Evolutionary conservation across 2,329 filamentous ascomycete species (phyloP).

Genomic region (Cadophora luteo-olivacea): DNA sequence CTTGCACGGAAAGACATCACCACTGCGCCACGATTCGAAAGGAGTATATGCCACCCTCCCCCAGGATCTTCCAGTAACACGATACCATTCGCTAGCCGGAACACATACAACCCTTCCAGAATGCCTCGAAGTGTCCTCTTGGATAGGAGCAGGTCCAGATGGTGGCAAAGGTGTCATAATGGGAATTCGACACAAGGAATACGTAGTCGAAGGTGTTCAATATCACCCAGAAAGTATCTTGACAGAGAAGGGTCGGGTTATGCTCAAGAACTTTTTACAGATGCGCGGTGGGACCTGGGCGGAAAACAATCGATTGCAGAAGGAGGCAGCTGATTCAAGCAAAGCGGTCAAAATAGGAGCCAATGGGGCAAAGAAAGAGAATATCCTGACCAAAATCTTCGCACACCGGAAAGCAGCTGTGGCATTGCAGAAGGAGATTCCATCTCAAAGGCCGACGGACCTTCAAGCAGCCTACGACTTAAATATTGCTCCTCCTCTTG

Average conservation of each 20-base stretch:
- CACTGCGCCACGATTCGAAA: constrained; percentile 84
- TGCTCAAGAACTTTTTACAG: constrained; percentile 91
- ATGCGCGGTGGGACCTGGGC: constrained; percentile 92
- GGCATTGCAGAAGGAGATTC: constrained; percentile 80
- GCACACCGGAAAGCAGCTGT: constrained; percentile 78
- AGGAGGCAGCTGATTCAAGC: constrained; percentile 45
- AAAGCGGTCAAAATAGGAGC: constrained; percentile 38
- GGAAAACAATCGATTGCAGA: constrained; percentile 70
- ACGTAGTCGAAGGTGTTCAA: constrained; percentile 92
- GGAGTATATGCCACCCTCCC: constrained; percentile 88
- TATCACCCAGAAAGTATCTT: constrained; percentile 98
- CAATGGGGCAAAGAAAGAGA: constrained; percentile 66
- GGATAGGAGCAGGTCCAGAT: constrained; percentile 78
- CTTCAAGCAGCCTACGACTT: constrained; percentile 87
- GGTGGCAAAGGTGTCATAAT: constrained; percentile 89
- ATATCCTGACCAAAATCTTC: constrained; percentile 92
- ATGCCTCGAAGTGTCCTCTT: constrained; percentile 88
- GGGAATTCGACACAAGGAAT: constrained; percentile 93
- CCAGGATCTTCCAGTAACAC: constrained; percentile 84
- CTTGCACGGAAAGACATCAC: constrained; percentile 95
- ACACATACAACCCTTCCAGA: constrained; percentile 86
- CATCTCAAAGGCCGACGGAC: constrained; percentile 82
- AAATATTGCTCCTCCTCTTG: constrained; percentile 81
- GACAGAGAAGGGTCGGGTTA: constrained; percentile 83
- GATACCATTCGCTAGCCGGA: constrained; percentile 95